These are phyloP conservation scores for Fusarium sp. DNA, from an alignment of 2,329 filamentous ascomycete species.

Conservation along the genomic window DNA sequence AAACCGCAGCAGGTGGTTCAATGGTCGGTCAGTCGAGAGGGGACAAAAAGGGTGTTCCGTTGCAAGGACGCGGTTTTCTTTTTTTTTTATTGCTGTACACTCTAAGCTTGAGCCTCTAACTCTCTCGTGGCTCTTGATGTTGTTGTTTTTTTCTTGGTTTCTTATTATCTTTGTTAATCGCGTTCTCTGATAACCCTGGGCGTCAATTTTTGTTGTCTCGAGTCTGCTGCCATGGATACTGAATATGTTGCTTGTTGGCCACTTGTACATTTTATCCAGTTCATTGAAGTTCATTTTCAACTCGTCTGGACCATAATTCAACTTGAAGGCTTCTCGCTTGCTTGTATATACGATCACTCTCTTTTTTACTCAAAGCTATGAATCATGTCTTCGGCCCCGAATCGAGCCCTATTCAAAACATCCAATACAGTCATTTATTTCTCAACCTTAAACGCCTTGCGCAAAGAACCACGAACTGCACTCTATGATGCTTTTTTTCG, in stretches of 20 bases:
- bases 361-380: not conserved
- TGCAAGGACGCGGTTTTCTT: conserved; percentile 15
- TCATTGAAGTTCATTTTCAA: not conserved
- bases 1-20: conserved; percentile 1
- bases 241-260: not conserved
- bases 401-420: not conserved
- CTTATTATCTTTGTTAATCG: conserved; percentile 29
- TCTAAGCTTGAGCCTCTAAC: conserved; percentile 32
- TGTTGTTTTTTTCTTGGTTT: conserved; percentile 31
- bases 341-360: not conserved
- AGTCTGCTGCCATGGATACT: not conserved
- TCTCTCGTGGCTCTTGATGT: conserved; percentile 23
- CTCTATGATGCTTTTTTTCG: conserved; percentile 5
- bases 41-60: conserved; percentile 28
- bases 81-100: conserved; percentile 36
- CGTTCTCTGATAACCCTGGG: conserved; percentile 37
- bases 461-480: conserved; percentile 10
- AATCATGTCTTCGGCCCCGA: not conserved
- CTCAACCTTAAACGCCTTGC: conserved; percentile 29
- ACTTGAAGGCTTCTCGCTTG: not conserved
- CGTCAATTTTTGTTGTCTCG: conserved; percentile 25
- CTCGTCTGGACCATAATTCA: not conserved
- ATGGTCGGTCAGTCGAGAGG: conserved; percentile 11
- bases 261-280: not conserved
- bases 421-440: conserved; percentile 3